A percentile compares a stretch with the other conserved stretches of the same genome.
Evolutionary conservation across 805 yeast genomes (phyloP).

Genomic region (Pichia membranifaciens): DNA sequence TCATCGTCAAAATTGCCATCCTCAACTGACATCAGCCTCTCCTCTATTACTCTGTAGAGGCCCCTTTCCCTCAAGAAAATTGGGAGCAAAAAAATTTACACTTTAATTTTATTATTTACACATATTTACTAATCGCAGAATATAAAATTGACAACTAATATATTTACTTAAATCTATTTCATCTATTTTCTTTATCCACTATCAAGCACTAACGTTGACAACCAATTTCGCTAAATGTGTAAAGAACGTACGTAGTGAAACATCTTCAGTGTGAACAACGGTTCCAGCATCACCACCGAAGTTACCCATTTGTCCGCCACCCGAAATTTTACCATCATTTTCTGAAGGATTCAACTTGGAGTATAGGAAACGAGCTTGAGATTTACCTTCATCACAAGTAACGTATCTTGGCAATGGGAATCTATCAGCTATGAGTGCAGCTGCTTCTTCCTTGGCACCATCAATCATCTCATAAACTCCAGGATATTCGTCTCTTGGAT

Average conservation of each 20-base stretch:
- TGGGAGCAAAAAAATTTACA: no score
- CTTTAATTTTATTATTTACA: no score
- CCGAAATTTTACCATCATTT: slow-evolving; percentile 38
- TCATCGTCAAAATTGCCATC: no score
- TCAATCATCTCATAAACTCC: slow-evolving; percentile 82
- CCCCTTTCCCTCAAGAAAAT: no score
- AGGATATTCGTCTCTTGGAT: slow-evolving; percentile 87
- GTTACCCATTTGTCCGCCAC: slow-evolving; percentile 43
- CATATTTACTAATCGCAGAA: no score
- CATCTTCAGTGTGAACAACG: slow-evolving; percentile 94
- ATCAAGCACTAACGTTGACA: slow-evolving; percentile 38
- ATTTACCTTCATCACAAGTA: slow-evolving; percentile 96
- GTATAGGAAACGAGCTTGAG: slow-evolving; percentile 94
- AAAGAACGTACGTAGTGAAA: slow-evolving; percentile 91
- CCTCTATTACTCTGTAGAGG: no score
- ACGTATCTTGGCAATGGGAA: slow-evolving; percentile 97
- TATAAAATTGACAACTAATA: no score
- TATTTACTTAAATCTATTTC: background rate
- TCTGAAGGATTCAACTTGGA: slow-evolving; percentile 94
- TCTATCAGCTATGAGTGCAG: slow-evolving; percentile 82
- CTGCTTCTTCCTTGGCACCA: slow-evolving; percentile 89
- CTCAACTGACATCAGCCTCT: no score
- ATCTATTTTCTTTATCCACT: background rate
- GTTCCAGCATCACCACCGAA: slow-evolving; percentile 46
- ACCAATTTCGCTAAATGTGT: slow-evolving; percentile 88